Percentiles rank a stretch among this genome's conserved stretches.
phyloP scores from a whole-genome alignment of 2,329 filamentous ascomycete genomes.

The Meredithiella fracta region DNA sequence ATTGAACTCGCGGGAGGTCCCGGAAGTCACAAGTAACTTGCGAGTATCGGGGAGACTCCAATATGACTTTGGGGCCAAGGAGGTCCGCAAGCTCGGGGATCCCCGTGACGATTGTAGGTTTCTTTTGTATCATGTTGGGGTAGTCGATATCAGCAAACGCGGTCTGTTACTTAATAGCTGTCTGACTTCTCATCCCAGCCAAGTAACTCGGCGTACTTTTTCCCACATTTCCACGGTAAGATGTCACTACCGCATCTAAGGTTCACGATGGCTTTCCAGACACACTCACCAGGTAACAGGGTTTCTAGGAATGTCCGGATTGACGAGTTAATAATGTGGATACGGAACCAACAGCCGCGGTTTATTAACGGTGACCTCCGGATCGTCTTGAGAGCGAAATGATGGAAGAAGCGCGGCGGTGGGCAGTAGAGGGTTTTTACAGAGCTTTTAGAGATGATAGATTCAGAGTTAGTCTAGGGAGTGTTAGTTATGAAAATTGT shows the following conservation, averaged over 20 bases:
- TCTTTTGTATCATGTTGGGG: conserved; percentile 59
- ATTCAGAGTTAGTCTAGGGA: conserved; percentile 70
- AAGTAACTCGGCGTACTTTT: conserved; percentile 38
- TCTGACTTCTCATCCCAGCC: background rate
- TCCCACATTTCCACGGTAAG: conserved; percentile 67
- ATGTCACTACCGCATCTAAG: conserved; percentile 84
- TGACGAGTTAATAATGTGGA: conserved; percentile 63
- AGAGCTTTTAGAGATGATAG: conserved; percentile 80
- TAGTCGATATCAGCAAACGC: conserved; percentile 80
- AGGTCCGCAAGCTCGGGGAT: conserved; percentile 38
- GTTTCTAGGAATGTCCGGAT: conserved; percentile 53
- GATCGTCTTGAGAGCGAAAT: conserved; percentile 74
- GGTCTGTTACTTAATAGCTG: conserved; percentile 31
- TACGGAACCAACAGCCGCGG: conserved; percentile 71
- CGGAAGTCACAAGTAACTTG: conserved; percentile 71
- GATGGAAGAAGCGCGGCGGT: conserved; percentile 69
- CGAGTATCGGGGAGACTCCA: conserved; percentile 54
- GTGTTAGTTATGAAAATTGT: conserved; percentile 10
- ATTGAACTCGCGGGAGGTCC: conserved; percentile 43
- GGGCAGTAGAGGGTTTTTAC: conserved; percentile 77
- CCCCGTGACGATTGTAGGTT: conserved; percentile 48
- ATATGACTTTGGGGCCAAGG: conserved; percentile 30
- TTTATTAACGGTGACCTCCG: conserved; percentile 79
- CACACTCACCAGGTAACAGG: conserved; percentile 17
- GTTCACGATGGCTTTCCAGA: conserved; percentile 63